Evolutionary conservation across 2,329 filamentous ascomycete genomes (phyloP).

Genomic region (Aspergillus intermedius): DNA sequence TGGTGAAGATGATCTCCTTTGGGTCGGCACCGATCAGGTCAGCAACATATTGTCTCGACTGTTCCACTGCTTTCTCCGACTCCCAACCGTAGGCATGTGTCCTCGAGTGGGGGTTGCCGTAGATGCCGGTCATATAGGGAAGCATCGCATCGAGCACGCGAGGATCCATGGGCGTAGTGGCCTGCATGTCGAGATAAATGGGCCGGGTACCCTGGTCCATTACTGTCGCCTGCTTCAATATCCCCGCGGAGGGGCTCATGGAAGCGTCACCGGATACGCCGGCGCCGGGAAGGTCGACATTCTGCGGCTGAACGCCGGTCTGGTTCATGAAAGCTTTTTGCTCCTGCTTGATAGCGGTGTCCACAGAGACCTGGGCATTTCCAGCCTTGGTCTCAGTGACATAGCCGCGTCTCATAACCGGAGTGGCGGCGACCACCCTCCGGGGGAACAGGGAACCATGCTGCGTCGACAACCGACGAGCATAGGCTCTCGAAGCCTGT

Average conservation of each 20-base stretch:
- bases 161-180: slow-evolving; percentile 90
- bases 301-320: slow-evolving; percentile 48
- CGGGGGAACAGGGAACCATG: slow-evolving; percentile 32
- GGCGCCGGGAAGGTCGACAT: slow-evolving; percentile 56
- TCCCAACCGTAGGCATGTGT: slow-evolving; percentile 99
- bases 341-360: slow-evolving; percentile 78
- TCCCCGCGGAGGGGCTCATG: slow-evolving; percentile 73
- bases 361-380: slow-evolving; percentile 67
- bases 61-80: slow-evolving; percentile 86
- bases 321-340: slow-evolving; percentile 67
- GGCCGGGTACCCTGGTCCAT: slow-evolving; percentile 90
- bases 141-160: slow-evolving; percentile 95
- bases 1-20: slow-evolving; percentile 98
- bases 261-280: slow-evolving; percentile 57
- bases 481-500: slow-evolving; percentile 61
- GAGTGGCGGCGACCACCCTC: slow-evolving; percentile 32
- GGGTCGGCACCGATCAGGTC: slow-evolving; percentile 84
- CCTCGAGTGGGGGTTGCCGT: slow-evolving; percentile 93
- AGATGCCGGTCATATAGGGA: slow-evolving; percentile 85
- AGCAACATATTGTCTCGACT: slow-evolving; percentile 76
- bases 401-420: slow-evolving; percentile 56
- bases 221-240: slow-evolving; percentile 84
- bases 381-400: slow-evolving; percentile 71
- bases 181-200: slow-evolving; percentile 98
- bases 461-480: slow-evolving; percentile 42